Evolutionary conservation across 2,329 filamentous ascomycete species (phyloP).

Genomic region (Ceratocystis huliohia): DNA sequence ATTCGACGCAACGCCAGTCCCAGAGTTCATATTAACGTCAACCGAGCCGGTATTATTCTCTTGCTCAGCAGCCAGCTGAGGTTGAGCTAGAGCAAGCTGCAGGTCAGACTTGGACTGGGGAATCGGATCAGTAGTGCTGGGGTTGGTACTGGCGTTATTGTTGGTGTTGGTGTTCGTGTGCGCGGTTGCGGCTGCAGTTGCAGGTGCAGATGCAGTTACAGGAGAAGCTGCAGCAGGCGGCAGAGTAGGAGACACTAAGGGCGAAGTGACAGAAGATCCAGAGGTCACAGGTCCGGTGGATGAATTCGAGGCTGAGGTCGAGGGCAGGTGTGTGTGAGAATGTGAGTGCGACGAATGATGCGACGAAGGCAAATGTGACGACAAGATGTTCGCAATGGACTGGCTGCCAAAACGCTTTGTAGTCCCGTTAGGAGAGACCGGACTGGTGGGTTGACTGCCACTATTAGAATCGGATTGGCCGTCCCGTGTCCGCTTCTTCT

Average conservation of each 20-base stretch:
- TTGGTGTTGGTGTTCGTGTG: slow-evolving; percentile 1
- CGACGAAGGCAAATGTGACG: slow-evolving; percentile 17
- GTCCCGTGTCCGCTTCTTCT: slow-evolving; percentile 98
- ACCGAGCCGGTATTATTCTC: neutral
- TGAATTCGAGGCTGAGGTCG: neutral
- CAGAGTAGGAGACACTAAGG: slow-evolving; percentile 15
- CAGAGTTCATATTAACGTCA: slow-evolving; percentile 11
- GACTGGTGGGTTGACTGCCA: slow-evolving; percentile 51
- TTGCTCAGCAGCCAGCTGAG: neutral
- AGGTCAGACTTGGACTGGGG: slow-evolving; percentile 1
- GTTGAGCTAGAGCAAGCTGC: neutral
- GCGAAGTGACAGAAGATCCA: neutral
- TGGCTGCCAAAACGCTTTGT: slow-evolving; percentile 13
- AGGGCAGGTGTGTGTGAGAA: slow-evolving; percentile 1
- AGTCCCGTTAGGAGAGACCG: slow-evolving; percentile 42
- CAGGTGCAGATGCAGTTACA: slow-evolving; percentile 16
- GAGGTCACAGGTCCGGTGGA: slow-evolving; percentile 2
- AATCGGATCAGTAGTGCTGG: neutral
- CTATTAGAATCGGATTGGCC: slow-evolving; percentile 57
- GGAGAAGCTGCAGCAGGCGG: slow-evolving; percentile 16
- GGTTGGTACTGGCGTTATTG: neutral
- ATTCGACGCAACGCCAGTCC: neutral
- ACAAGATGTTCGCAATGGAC: slow-evolving; percentile 15
- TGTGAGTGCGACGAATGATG: slow-evolving; percentile 15
- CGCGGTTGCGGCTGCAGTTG: neutral